Percentiles rank a stretch among this genome's conserved stretches.
phyloP scores from a whole-genome alignment of 306 rosid genomes.

The Macrotyloma uniflorum region DNA sequence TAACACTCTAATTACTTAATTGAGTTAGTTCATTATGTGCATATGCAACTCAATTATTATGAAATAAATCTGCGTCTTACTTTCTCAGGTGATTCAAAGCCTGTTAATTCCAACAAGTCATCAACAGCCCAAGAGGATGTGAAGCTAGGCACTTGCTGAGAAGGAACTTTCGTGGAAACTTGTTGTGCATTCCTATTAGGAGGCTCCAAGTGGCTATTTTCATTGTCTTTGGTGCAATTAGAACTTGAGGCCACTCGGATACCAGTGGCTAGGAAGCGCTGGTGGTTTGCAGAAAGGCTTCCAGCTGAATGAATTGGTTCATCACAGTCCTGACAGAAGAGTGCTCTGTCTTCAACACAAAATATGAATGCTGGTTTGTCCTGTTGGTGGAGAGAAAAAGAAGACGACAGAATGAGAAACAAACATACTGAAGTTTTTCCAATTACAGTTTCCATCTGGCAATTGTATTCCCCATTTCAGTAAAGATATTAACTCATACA shows the following conservation, averaged over 20 bases:
- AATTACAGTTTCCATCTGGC: neutral
- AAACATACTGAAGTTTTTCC: neutral
- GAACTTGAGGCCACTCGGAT: slow-evolving; percentile 74
- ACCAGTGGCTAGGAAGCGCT: slow-evolving; percentile 93
- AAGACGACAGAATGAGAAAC: slow-evolving; percentile 22
- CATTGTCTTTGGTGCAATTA: slow-evolving; percentile 57
- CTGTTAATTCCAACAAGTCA: slow-evolving; percentile 77
- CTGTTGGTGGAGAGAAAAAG: slow-evolving; percentile 41
- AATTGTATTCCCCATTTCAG: neutral
- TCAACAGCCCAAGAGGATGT: slow-evolving; percentile 89
- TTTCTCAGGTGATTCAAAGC: slow-evolving; percentile 71
- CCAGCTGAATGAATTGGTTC: slow-evolving; percentile 81
- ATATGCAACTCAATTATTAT: neutral
- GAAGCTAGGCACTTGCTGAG: slow-evolving; percentile 62
- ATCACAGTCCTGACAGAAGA: slow-evolving; percentile 91
- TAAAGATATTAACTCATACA: neutral
- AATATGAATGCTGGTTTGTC: slow-evolving; percentile 96
- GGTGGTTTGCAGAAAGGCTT: slow-evolving; percentile 85
- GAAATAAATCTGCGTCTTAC: slow-evolving; percentile 46
- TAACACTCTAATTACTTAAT: neutral
- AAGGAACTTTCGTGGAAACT: slow-evolving; percentile 43
- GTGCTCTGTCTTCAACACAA: slow-evolving; percentile 97
- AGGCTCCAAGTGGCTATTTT: slow-evolving; percentile 65
- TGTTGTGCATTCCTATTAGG: slow-evolving; percentile 53
- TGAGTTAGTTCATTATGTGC: neutral